Conservation (phyloP, 345 rosid genomes). For the Dipteronia sinensis region DNA sequence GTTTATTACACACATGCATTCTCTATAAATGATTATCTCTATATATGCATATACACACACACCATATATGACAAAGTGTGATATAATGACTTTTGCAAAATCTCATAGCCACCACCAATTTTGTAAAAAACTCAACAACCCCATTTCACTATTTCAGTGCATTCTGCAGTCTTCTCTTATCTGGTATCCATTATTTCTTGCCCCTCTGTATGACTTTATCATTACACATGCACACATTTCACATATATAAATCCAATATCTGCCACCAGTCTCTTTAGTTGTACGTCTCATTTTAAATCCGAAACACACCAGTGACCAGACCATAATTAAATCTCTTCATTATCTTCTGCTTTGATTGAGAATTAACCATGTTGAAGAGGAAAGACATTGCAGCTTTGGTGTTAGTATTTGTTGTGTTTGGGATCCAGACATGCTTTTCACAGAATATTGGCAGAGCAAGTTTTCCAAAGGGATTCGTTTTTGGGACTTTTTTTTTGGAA, state of each 20-base stretch:
- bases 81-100: not conserved
- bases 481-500: too few relatives aligned
- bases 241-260: not conserved
- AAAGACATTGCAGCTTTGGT: conserved; percentile 23
- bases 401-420: conserved; percentile 10
- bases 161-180: too few relatives aligned
- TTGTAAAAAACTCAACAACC: not conserved
- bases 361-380: conserved; percentile 13
- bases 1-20: conserved; percentile 17
- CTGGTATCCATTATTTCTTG: too few relatives aligned
- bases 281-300: not conserved
- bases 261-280: not conserved
- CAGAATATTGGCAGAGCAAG: conserved; percentile 43
- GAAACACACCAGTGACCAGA: too few relatives aligned
- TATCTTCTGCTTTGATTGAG: too few relatives aligned
- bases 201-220: not conserved
- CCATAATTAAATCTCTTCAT: too few relatives aligned
- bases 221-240: not conserved
- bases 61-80: not conserved
- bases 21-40: too few relatives aligned
- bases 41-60: too few relatives aligned
- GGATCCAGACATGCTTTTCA: conserved; percentile 26
- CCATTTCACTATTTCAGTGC: not conserved
- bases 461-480: conserved; percentile 54
- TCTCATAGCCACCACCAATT: not conserved